Percentiles rank a stretch among this genome's conserved stretches.
These are phyloP conservation scores for Phytophthora litchii DNA, from an alignment of 352 stramenopile species.

Conservation along the genomic window DNA sequence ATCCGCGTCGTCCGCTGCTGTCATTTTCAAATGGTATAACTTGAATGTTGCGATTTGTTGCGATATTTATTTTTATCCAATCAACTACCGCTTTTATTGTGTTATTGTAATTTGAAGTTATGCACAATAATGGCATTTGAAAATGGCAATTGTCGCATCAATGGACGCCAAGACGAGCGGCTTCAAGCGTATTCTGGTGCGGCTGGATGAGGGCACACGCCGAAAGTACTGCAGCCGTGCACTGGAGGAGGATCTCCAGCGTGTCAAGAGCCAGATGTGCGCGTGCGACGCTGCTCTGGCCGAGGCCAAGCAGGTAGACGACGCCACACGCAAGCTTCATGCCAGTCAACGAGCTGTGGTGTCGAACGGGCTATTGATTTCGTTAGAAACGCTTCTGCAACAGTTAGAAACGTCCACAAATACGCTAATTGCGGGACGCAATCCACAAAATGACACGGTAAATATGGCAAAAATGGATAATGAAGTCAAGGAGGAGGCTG, in stretches of 20 bases:
- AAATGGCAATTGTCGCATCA: too few species aligned
- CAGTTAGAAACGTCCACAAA: conserved; percentile 24
- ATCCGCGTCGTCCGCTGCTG: conserved; percentile 58
- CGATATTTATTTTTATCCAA: too few species aligned
- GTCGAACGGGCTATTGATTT: conserved; percentile 30
- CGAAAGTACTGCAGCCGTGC: conserved; percentile 40
- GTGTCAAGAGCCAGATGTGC: conserved; percentile 16
- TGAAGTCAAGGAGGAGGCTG: conserved; percentile 7
- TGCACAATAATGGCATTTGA: too few species aligned
- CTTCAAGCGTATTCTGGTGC: conserved; percentile 47
- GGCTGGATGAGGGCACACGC: conserved; percentile 39
- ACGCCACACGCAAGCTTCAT: conserved; percentile 39
- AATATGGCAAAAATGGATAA: conserved; percentile 4
- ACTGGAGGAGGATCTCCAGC: conserved; percentile 37
- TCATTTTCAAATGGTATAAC: conserved; percentile 20
- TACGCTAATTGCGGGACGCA: conserved; percentile 8
- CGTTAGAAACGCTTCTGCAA: conserved; percentile 41
- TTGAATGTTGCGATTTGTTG: too few species aligned
- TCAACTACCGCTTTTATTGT: too few species aligned
- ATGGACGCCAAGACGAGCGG: conserved; percentile 25
- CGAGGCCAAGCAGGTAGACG: conserved; percentile 42
- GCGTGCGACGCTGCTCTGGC: conserved; percentile 32
- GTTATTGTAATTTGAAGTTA: too few species aligned
- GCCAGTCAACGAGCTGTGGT: conserved; percentile 25
- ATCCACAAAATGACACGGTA: neutral